Percentiles rank a stretch among this genome's conserved stretches.
phyloP scores from a whole-genome alignment of 2,329 filamentous ascomycete species.

The Trichophyton mentagrophytes region DNA sequence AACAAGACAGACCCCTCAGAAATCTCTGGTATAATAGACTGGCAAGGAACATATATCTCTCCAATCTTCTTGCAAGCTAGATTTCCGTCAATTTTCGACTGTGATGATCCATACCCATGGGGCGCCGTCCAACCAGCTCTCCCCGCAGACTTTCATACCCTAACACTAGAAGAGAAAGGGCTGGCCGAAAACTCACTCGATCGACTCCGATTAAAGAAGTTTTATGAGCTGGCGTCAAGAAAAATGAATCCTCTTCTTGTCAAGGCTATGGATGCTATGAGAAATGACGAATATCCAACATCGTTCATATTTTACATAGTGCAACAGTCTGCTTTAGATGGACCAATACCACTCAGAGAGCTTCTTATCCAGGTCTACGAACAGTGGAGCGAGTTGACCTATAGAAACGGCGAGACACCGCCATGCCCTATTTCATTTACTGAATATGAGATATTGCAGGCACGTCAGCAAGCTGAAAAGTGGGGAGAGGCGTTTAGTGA shows the following conservation, averaged over 20 bases:
- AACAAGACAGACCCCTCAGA: not conserved
- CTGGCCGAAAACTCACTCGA: slow-evolving; percentile 7
- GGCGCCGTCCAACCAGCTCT: slow-evolving; percentile 13
- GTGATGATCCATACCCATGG: slow-evolving; percentile 16
- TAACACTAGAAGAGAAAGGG: slow-evolving; percentile 13
- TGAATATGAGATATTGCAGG: slow-evolving; percentile 13
- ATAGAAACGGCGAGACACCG: slow-evolving; percentile 5
- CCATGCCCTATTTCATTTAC: slow-evolving; percentile 16
- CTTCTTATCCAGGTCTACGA: slow-evolving; percentile 19
- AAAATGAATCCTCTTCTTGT: slow-evolving; percentile 17
- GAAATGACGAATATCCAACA: slow-evolving; percentile 15
- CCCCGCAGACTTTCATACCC: slow-evolving; percentile 12
- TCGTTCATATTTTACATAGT: slow-evolving; percentile 17
- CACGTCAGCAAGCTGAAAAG: slow-evolving; percentile 11
- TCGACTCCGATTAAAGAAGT: slow-evolving; percentile 16
- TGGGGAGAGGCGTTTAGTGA: slow-evolving; percentile 16
- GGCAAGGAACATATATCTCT: not conserved
- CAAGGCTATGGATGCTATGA: slow-evolving; percentile 15
- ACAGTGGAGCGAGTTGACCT: slow-evolving; percentile 15
- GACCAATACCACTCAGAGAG: slow-evolving; percentile 15
- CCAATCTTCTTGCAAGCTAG: not conserved
- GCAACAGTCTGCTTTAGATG: slow-evolving; percentile 12
- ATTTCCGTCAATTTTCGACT: slow-evolving; percentile 18
- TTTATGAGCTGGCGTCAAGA: slow-evolving; percentile 18
- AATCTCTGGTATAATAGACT: not conserved